These are phyloP conservation scores for Scutellaria galericulata DNA, from an alignment of 257 asterid genomes.

Conservation along the genomic window DNA sequence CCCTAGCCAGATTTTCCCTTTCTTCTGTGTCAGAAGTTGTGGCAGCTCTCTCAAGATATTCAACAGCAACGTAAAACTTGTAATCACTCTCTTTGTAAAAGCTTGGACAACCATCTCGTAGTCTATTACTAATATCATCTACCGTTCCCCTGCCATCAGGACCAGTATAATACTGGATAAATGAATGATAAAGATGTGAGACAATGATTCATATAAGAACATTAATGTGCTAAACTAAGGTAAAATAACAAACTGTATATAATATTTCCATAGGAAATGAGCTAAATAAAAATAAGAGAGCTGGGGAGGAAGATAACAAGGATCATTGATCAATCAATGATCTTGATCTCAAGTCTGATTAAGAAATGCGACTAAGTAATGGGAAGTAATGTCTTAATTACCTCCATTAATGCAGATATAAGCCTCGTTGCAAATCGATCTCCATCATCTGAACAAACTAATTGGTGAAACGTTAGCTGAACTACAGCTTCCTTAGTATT, in stretches of 20 bases:
- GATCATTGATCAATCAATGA: not conserved
- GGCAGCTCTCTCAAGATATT: constrained; percentile 94
- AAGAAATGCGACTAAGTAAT: constrained; percentile 18
- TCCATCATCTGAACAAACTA: constrained; percentile 90
- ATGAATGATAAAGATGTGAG: constrained; percentile 45
- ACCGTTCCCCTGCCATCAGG: constrained; percentile 99
- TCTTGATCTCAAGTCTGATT: constrained; percentile 15
- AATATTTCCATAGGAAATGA: constrained; percentile 1
- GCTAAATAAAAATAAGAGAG: constrained; percentile 5
- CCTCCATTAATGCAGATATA: constrained; percentile 96
- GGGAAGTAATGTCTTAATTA: constrained; percentile 38
- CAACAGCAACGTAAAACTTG: constrained; percentile 94
- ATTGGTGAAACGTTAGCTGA: constrained; percentile 87
- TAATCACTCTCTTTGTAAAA: constrained; percentile 88
- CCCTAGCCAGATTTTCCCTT: constrained; percentile 83
- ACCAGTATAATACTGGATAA: constrained; percentile 90
- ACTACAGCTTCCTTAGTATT: constrained; percentile 63
- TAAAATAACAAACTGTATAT: constrained; percentile 14
- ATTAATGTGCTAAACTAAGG: constrained; percentile 30
- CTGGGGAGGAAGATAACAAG: not conserved
- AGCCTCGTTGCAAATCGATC: constrained; percentile 83
- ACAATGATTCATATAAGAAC: constrained; percentile 22
- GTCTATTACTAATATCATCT: constrained; percentile 84
- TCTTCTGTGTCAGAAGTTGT: constrained; percentile 68
- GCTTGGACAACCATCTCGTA: constrained; percentile 96